Evolutionary conservation across 495 filamentous ascomycete species (phyloP).

Genomic region (Pyrenula aspistea): DNA sequence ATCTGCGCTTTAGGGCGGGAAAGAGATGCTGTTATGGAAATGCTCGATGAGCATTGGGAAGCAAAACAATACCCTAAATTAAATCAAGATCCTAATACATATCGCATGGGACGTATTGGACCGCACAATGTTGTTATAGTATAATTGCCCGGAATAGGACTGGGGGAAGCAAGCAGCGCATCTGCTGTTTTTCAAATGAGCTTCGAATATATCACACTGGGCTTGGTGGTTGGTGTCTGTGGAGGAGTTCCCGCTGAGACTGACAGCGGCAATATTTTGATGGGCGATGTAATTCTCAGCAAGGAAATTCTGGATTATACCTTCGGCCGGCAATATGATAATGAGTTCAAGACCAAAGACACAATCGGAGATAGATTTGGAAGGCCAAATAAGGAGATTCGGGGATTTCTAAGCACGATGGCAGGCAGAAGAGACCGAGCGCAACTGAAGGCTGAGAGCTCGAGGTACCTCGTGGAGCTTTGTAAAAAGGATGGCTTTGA

Average conservation of each 20-base stretch:
- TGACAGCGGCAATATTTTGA: conserved; percentile 12
- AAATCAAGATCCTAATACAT: conserved; percentile 13
- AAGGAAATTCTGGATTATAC: conserved; percentile 25
- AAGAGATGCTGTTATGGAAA: conserved; percentile 13
- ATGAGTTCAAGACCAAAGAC: conserved; percentile 16
- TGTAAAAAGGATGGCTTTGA: conserved; percentile 1
- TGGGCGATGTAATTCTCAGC: conserved; percentile 35
- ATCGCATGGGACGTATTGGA: conserved; percentile 15
- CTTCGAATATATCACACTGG: conserved; percentile 7
- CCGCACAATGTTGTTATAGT: conserved; percentile 18
- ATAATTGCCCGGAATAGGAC: conserved; percentile 15
- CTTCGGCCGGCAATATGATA: conserved; percentile 19
- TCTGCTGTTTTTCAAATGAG: conserved; percentile 6
- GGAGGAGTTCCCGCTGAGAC: conserved; percentile 13
- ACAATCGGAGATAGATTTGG: conserved; percentile 15
- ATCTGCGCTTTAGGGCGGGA: conserved; percentile 23
- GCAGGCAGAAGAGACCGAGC: conserved; percentile 5
- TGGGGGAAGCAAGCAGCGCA: too few relatives aligned
- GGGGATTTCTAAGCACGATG: conserved; percentile 12
- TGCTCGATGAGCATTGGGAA: conserved; percentile 15
- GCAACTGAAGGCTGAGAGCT: conserved; percentile 6
- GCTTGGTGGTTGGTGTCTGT: conserved; percentile 15
- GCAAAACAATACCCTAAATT: conserved; percentile 11
- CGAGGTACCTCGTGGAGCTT: neutral
- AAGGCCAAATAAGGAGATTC: conserved; percentile 18